phyloP scores from a whole-genome alignment of 805 yeast species.

The Suhomyces prunicola region DNA sequence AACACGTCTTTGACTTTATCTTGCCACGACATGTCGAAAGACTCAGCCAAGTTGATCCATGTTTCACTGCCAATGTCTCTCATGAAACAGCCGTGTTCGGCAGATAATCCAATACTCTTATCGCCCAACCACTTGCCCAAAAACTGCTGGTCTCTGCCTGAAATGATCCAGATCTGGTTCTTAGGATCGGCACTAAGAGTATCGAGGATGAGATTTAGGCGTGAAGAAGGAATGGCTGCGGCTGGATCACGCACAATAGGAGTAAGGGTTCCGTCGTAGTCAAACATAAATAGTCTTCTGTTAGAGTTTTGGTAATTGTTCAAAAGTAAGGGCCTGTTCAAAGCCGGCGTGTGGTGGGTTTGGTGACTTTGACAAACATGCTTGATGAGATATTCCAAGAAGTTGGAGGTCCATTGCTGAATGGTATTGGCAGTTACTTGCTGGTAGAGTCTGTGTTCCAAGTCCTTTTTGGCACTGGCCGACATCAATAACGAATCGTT shows the following conservation, averaged over 20 bases:
- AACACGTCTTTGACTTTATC: conserved; percentile 71
- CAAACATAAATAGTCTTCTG: conserved; percentile 81
- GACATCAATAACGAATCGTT: conserved; percentile 62
- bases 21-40: conserved; percentile 94
- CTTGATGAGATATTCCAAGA: conserved; percentile 48
- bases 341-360: conserved; percentile 61
- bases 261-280: conserved; percentile 95
- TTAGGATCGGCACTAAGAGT: conserved; percentile 67
- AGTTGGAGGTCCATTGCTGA: conserved; percentile 74
- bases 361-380: conserved; percentile 39
- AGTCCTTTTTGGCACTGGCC: conserved; percentile 38
- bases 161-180: conserved; percentile 90
- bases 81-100: conserved; percentile 97
- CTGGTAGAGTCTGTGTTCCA: conserved; percentile 55
- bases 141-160: conserved; percentile 92
- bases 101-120: conserved; percentile 74
- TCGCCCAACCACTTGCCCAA: conserved; percentile 85
- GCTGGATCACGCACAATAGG: conserved; percentile 96
- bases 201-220: conserved; percentile 57
- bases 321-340: conserved; percentile 66
- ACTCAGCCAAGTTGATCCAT: conserved; percentile 85
- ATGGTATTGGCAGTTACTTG: conserved; percentile 69
- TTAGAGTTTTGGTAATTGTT: conserved; percentile 57
- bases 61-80: conserved; percentile 58
- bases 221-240: conserved; percentile 92